Conservation (phyloP, 176 grass and related monocot genomes). For the Lolium multiflorum region DNA sequence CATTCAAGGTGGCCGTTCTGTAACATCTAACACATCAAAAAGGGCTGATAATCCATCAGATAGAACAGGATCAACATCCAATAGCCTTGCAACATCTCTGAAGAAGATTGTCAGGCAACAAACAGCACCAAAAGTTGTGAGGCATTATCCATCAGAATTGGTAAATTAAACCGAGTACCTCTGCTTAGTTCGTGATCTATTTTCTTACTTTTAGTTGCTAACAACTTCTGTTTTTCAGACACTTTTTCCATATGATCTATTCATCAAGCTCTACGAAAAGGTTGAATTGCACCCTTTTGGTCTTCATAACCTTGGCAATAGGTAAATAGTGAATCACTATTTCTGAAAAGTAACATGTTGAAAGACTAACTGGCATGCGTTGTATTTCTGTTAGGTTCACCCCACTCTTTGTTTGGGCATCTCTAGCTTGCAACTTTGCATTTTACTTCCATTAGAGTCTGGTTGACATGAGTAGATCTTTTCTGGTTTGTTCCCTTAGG, state of each 20-base stretch:
- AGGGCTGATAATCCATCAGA: constrained; percentile 48
- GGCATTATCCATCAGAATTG: constrained; percentile 87
- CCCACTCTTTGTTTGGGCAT: constrained; percentile 2
- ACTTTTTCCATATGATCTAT: constrained; percentile 84
- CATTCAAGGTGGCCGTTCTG: constrained; percentile 33
- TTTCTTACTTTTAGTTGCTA: constrained; percentile 30
- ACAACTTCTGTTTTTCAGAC: constrained; percentile 60
- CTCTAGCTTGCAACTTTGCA: constrained; percentile 23
- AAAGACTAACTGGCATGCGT: constrained; percentile 25
- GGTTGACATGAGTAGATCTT: constrained; percentile 24
- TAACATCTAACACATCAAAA: constrained; percentile 45
- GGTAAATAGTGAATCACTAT: constrained; percentile 54
- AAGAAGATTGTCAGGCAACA: constrained; percentile 77
- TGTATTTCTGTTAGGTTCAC: constrained; percentile 24
- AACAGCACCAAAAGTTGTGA: constrained; percentile 64
- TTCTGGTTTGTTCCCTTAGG: constrained; percentile 53
- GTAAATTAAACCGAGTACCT: constrained; percentile 55
- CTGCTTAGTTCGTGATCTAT: constrained; percentile 30
- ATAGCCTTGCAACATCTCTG: constrained; percentile 58
- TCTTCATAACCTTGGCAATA: constrained; percentile 92
- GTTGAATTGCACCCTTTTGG: constrained; percentile 82
- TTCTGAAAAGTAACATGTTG: constrained; percentile 30
- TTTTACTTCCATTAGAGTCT: constrained; percentile 41
- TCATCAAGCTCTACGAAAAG: constrained; percentile 86
- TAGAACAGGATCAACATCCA: constrained; percentile 48